Conservation (phyloP, 768 basidiomycete species). For the Leccinum obscurum region DNA sequence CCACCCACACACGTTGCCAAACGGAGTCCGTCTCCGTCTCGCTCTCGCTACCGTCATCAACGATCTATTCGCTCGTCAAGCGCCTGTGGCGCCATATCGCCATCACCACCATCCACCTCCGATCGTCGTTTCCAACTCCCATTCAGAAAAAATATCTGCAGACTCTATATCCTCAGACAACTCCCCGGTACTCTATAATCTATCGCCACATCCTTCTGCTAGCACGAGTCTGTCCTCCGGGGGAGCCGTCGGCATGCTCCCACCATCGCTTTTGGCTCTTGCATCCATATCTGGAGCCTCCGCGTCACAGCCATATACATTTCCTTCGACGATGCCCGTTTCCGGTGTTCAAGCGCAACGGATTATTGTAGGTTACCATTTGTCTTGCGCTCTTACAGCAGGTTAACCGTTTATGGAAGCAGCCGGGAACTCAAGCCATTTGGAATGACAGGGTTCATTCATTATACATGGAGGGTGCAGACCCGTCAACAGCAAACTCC, state of each 20-base stretch:
- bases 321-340: conserved; percentile 7
- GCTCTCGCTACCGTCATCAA: conserved; percentile 78
- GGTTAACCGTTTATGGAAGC: conserved; percentile 3
- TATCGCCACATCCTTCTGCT: conserved; percentile 27
- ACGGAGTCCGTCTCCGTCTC: conserved; percentile 77
- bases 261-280: conserved; percentile 31
- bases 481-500: conserved; percentile 61
- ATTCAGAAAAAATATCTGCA: conserved; percentile 26
- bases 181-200: conserved; percentile 25
- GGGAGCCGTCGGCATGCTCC: conserved; percentile 21
- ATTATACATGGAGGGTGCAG: conserved; percentile 61
- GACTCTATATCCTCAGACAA: conserved; percentile 22
- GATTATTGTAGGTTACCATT: conserved; percentile 13
- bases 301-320: conserved; percentile 6
- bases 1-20: conserved; percentile 68
- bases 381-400: not conserved
- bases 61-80: conserved; percentile 75
- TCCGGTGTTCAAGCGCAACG: conserved; percentile 10
- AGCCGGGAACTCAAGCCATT: conserved; percentile 20
- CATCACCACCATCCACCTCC: conserved; percentile 38
- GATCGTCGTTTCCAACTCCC: conserved; percentile 30
- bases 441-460: conserved; percentile 44
- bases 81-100: conserved; percentile 42
- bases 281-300: conserved; percentile 29
- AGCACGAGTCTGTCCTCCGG: conserved; percentile 21